phyloP scores from a whole-genome alignment of 164 flowering plant genomes.

The Protea cynaroides region DNA sequence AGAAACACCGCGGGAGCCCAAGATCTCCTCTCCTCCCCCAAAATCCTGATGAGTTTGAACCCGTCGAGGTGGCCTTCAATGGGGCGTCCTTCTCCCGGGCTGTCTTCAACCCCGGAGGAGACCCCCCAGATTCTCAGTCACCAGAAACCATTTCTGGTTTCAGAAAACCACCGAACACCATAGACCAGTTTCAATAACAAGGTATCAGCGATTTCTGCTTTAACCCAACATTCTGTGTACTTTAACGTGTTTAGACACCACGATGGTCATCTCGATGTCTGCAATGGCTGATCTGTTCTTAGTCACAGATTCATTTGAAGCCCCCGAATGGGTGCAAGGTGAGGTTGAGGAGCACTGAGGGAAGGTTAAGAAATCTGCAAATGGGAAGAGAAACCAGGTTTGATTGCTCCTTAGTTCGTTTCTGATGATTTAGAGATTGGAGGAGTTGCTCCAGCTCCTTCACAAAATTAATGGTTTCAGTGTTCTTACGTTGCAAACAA shows the following conservation, averaged over 20 bases:
- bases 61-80: slow-evolving; percentile 26
- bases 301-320: slow-evolving; percentile 1
- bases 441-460: slow-evolving; percentile 82
- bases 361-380: slow-evolving; percentile 36
- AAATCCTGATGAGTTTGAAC: slow-evolving; percentile 24
- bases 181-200: no score
- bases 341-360: no score
- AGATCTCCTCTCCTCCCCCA: slow-evolving; percentile 41
- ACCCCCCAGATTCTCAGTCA: no score
- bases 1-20: slow-evolving; percentile 51
- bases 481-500: no score
- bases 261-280: slow-evolving; percentile 86
- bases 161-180: no score
- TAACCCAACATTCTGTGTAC: no score
- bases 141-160: no score
- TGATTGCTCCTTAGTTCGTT: slow-evolving; percentile 14
- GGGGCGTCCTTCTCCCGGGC: slow-evolving; percentile 82
- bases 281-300: slow-evolving; percentile 33
- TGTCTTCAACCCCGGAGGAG: slow-evolving; percentile 75
- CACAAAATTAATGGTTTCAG: slow-evolving; percentile 89
- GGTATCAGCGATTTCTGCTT: no score
- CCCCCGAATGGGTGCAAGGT: slow-evolving; percentile 7
- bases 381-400: slow-evolving; percentile 17
- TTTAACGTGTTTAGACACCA: no score
- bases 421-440: slow-evolving; percentile 48